These are phyloP conservation scores for Metschnikowia amazonensis DNA, from an alignment of 805 yeast genomes.

Conservation along the genomic window DNA sequence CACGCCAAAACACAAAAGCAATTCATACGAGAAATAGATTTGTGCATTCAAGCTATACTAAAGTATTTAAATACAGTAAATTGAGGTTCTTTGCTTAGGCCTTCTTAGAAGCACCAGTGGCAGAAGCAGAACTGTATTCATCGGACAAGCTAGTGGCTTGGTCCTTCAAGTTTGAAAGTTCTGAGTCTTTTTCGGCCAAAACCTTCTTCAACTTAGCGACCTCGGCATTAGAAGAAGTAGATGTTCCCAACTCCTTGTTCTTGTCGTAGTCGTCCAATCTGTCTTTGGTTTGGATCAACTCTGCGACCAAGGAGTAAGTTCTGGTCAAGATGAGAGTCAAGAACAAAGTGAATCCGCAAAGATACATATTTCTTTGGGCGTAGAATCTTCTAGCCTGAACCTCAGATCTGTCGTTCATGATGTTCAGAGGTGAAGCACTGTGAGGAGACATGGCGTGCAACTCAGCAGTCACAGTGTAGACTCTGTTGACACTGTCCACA, in stretches of 20 bases:
- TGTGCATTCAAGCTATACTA: neutral
- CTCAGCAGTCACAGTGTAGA: slow-evolving; percentile 64
- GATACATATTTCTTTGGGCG: slow-evolving; percentile 93
- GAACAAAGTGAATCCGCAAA: slow-evolving; percentile 93
- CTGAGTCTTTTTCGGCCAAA: slow-evolving; percentile 55
- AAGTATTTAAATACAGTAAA: neutral
- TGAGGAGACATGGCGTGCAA: slow-evolving; percentile 35
- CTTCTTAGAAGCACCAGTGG: slow-evolving; percentile 2
- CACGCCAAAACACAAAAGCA: slow-evolving; percentile 93
- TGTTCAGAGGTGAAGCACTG: slow-evolving; percentile 14
- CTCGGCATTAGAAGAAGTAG: slow-evolving; percentile 26
- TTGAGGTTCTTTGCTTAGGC: neutral
- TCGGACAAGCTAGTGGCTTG: slow-evolving; percentile 64
- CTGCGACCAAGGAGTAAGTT: slow-evolving; percentile 77
- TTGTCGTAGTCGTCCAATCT: slow-evolving; percentile 41
- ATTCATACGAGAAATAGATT: slow-evolving; percentile 46
- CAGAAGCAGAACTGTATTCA: slow-evolving; percentile 53
- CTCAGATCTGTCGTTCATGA: slow-evolving; percentile 66
- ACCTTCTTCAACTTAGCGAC: slow-evolving; percentile 43
- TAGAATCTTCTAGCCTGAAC: slow-evolving; percentile 88
- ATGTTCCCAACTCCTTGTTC: slow-evolving; percentile 19
- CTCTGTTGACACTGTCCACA: slow-evolving; percentile 84
- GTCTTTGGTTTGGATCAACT: slow-evolving; percentile 63
- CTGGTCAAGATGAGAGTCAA: slow-evolving; percentile 80
- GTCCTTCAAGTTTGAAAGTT: slow-evolving; percentile 63